phyloP scores from a whole-genome alignment of 192 early-diverging fungal species.

The Spizellomyces punctatus region DNA sequence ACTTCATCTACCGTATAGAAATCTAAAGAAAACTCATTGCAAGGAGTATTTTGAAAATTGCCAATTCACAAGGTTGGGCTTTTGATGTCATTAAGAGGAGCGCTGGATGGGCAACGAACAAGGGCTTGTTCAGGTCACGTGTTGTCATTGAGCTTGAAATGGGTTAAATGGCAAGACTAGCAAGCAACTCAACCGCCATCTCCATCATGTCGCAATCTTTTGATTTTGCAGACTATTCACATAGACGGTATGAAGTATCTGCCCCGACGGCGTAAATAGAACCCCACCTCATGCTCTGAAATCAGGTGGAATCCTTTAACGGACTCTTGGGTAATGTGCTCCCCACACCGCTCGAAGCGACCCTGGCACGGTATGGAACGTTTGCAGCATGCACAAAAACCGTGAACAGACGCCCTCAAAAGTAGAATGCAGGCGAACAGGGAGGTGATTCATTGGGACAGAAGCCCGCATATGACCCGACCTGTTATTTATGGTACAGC shows the following conservation, averaged over 20 bases:
- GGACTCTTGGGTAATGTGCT: conserved; percentile 93
- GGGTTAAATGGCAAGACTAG: no score
- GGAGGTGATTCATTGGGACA: conserved; percentile 51
- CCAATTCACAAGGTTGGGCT: no score
- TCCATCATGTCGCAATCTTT: background rate
- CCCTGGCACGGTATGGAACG: conserved; percentile 83
- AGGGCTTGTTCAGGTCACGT: no score
- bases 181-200: no score
- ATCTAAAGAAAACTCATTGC: no score
- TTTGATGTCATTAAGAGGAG: no score
- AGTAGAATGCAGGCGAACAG: conserved; percentile 44
- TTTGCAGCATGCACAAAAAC: background rate
- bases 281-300: conserved; percentile 26
- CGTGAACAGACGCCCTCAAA: background rate
- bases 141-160: no score
- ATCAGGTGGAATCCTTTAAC: conserved; percentile 88
- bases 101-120: no score
- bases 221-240: background rate
- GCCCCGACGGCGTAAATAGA: background rate
- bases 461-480: conserved; percentile 71
- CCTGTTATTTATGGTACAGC: conserved; percentile 69
- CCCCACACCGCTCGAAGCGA: conserved; percentile 90
- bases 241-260: background rate
- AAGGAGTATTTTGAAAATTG: no score
- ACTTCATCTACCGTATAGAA: no score